These are phyloP conservation scores for Flaveria brownii DNA, from an alignment of 129 eudicot species.

Conservation along the genomic window DNA sequence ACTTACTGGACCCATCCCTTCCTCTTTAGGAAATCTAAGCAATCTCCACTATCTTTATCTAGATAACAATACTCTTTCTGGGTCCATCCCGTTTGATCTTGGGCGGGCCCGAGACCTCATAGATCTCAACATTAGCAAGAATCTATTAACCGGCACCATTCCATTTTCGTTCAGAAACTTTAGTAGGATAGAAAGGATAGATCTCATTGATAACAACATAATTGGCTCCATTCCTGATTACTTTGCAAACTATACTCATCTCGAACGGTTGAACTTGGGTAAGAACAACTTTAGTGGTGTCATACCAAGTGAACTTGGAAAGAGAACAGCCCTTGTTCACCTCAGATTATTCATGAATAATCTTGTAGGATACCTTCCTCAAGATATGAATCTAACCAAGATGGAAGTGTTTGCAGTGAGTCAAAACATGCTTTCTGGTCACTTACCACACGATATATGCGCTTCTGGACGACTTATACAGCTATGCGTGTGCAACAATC, in stretches of 20 bases:
- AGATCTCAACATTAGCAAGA: slow-evolving; percentile 7
- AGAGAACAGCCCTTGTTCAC: slow-evolving; percentile 8
- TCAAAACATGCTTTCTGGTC: slow-evolving; percentile 7
- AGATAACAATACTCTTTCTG: slow-evolving; percentile 10
- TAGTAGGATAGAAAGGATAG: background rate
- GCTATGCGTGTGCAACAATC: background rate
- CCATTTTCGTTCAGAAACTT: slow-evolving; percentile 6
- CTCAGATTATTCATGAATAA: background rate
- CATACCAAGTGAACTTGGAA: slow-evolving; percentile 11
- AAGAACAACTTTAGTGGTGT: slow-evolving; percentile 4
- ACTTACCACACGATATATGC: slow-evolving; percentile 6
- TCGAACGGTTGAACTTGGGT: slow-evolving; percentile 5
- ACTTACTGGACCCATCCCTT: background rate
- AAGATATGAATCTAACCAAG: slow-evolving; percentile 8
- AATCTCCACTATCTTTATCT: slow-evolving; percentile 11
- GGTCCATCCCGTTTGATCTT: slow-evolving; percentile 4
- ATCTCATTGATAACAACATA: slow-evolving; percentile 5
- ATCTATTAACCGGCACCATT: background rate
- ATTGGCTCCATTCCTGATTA: background rate
- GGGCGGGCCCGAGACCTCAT: slow-evolving; percentile 2
- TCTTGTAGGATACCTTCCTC: background rate
- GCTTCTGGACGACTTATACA: slow-evolving; percentile 2
- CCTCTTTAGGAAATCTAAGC: slow-evolving; percentile 7
- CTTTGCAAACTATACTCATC: slow-evolving; percentile 15
- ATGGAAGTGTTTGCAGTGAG: slow-evolving; percentile 16